Evolutionary conservation across 2,329 filamentous ascomycete species (phyloP), one percentile per base, ranked within the genome.

Genomic region (Trichoderma polysporum): DNA sequence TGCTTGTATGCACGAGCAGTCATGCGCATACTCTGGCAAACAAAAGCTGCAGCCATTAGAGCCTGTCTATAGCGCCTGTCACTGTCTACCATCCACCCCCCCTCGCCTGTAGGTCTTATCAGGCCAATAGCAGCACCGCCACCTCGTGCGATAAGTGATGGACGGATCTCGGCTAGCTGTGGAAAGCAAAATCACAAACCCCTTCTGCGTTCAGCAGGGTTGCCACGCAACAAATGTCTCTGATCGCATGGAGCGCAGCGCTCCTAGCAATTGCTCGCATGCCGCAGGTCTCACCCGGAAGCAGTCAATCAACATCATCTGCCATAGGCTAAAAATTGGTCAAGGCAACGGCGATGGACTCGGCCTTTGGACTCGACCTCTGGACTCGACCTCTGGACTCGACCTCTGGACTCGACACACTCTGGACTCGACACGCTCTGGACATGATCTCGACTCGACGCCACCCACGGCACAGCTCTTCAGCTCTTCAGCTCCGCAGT

Each of bases 211-310:
- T n/a, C 33, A 50, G 59, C 58, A 62, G 33, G 22, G 47, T n/a
- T 33, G 29, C 47, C 59, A 41, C 59, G 59, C 59, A n/a, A 22
- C 31, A 52, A 49, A 53, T 62, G 47, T 53, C 47, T 62, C 59
- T 53, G 59, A 53, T 62, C 19, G 10, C 22, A 27, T 50, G 25
- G 56, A n/a, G n/a, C n/a, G n/a, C n/a, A n/a, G n/a, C n/a, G n/a
- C n/a, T n/a, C n/a, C n/a, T 57, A 37, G 10, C 29, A 29, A 37
- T 45, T 58, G 13, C 39, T 60, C 57, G 41, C 57, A 35, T 49
- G 19, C 29, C n/a, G 19, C 47, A 27, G 25, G 58, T 61, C 45
- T 61, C 59, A 22, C 58, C 45, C 27, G 57, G 19, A 60, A 31
- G 37, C 37, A 17, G 27, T 27, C 15, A 10, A 7, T 10, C 41